Evolutionary conservation across 139 green algal genomes (phyloP), one percentile per base, ranked within the genome.

Genomic region (Ettlia oleoabundans): DNA sequence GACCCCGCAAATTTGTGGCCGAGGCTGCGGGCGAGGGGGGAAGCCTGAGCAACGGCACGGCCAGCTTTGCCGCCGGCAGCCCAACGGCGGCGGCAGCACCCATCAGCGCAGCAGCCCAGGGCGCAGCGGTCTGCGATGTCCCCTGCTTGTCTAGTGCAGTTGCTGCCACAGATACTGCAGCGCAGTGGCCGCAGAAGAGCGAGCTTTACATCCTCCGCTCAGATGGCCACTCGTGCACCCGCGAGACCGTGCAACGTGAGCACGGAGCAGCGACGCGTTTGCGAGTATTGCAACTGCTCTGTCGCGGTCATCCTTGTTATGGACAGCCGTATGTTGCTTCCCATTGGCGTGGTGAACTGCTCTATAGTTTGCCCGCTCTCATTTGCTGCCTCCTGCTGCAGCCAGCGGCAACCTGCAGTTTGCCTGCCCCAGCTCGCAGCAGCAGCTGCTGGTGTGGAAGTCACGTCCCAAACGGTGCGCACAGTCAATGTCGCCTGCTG

Each of bases 371-470:
- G n/a, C n/a, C n/a, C n/a, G n/a, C n/a, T n/a, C n/a, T n/a, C n/a
- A n/a, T n/a, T n/a, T n/a, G n/a, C n/a, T n/a, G n/a, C n/a, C 1
- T 43, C 63, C 33, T 7, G 9, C 9, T 84, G 76, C 87, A 96
- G 93, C 91, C 67, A 91, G 70, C 37, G 91, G 90, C 51, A 94
- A 90, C 52, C 86, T 99, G 21, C 88, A 91, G 35, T 98, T 99
- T 83, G 90, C 93, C 0, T 92, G 96, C 77, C 94, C 97, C 40
- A 95, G 83, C 88, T 98, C 95, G 6, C 96, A 99, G 87, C 96
- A 99, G 85, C 93, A 99, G 70, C 88, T 99, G 58, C 91, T 99
- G 18, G 94, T 99, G 41, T 99, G 97, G 97, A 93, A 96, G 73
- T 85, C 91, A 1, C 83, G 84, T 33, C 97, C 97, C 0, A 91